Conservation (phyloP, 768 basidiomycete genomes). For the Hygrocybe coccinea region DNA sequence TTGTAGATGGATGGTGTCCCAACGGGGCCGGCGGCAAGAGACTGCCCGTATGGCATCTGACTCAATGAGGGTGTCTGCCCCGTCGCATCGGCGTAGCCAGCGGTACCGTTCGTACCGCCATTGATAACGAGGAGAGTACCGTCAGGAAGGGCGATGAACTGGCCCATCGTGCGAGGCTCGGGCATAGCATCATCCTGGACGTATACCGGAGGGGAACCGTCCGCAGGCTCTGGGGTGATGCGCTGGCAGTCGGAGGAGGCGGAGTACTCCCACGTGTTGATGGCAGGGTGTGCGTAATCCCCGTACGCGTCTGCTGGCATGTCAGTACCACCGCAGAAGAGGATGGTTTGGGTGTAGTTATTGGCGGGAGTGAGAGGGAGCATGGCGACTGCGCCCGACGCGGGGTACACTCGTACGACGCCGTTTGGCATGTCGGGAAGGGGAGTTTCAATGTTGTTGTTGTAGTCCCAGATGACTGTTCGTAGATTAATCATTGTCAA, state of each 20-base stretch:
- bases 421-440: slow-evolving; percentile 70
- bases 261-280: slow-evolving; percentile 69
- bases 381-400: slow-evolving; percentile 84
- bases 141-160: slow-evolving; percentile 80
- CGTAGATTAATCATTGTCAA: slow-evolving; percentile 10
- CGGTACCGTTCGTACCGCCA: slow-evolving; percentile 76
- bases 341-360: slow-evolving; percentile 75
- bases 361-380: slow-evolving; percentile 89
- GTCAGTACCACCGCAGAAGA: slow-evolving; percentile 89
- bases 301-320: slow-evolving; percentile 73
- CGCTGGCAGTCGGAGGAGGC: slow-evolving; percentile 72
- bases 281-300: slow-evolving; percentile 66
- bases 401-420: slow-evolving; percentile 83
- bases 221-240: slow-evolving; percentile 79
- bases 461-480: slow-evolving; percentile 49
- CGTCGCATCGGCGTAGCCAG: slow-evolving; percentile 62
- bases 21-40: slow-evolving; percentile 65
- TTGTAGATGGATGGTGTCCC: slow-evolving; percentile 69
- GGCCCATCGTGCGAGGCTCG: slow-evolving; percentile 82
- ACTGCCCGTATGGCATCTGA: slow-evolving; percentile 57
- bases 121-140: slow-evolving; percentile 75
- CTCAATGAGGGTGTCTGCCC: slow-evolving; percentile 36
- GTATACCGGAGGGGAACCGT: slow-evolving; percentile 58
- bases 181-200: slow-evolving; percentile 72
- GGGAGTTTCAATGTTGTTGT: slow-evolving; percentile 51